Base-by-base conservation (phyloP, 1,284 basidiomycete species). In the Ganoderma resinaceum region DNA sequence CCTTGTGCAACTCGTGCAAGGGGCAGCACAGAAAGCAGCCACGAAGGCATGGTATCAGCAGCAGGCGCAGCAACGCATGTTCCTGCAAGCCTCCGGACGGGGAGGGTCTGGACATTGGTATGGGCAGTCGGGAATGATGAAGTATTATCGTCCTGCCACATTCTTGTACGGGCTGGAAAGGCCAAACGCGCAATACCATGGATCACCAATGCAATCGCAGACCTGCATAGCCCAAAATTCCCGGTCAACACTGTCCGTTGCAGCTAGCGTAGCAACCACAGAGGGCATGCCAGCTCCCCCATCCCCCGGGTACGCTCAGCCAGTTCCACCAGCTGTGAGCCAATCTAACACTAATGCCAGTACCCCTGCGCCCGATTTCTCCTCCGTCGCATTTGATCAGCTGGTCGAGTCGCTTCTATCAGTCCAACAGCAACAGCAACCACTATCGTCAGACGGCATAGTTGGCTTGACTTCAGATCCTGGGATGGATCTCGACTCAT, bases 1-100 rank as follows among this genome's bases (percentile, higher is more conserved):
- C 73, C 82, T 94, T 33, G 80, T 90, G 18, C 80, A 81, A 26
- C 79, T 93, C 8, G 85, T 93, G 65, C 89, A 88, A 73, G 80
- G 78, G 64, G 91, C 91, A 11, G 75, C 75, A 35, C 72, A 74
- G 55, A 80, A 80, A 68, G 78, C 77, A 9, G 76, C 76, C 12
- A 73, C 75, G 43, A 78, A 77, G 66, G 68, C 68, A 2, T 75
- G 74, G 67, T 66, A 71, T 23, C 71, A 73, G 52, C 72, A 76
- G 40, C 72, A 73, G 40, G 52, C 52, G 29, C 52, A 40, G 38
- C 58, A 60, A 26, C 58, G 58, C 29, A 18, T 38, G 14, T 23
- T 26, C 23, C 14, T 26, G 14, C 35, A 37, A 38, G 58, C 31
- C n/a, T 35, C 26, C 43, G 64, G 49, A 40, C 62, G 26, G 12